phyloP scores from a whole-genome alignment of 306 rosid species.

The Notholithocarpus densiflorus region DNA sequence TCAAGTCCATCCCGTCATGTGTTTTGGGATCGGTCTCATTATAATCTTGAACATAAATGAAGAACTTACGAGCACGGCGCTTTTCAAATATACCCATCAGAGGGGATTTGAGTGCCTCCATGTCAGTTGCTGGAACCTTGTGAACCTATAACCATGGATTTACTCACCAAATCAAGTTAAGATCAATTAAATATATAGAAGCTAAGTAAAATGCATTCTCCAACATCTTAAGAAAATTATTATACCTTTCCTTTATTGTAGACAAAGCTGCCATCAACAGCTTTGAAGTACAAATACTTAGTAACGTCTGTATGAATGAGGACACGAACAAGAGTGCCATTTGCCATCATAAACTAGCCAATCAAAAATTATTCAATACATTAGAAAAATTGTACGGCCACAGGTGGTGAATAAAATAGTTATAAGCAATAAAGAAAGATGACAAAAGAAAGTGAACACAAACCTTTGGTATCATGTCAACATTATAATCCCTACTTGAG shows the following conservation, averaged over 20 bases:
- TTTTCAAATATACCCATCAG: constrained; percentile 97
- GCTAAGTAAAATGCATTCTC: background rate
- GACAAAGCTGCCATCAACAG: constrained; percentile 74
- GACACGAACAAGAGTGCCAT: constrained; percentile 89
- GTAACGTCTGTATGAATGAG: constrained; percentile 96
- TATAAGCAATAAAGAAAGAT: background rate
- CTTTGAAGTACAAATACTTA: constrained; percentile 89
- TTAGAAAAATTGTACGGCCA: background rate
- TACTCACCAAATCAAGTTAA: constrained; percentile 10
- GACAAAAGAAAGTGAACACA: background rate
- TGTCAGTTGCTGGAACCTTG: constrained; percentile 87
- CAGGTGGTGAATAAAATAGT: background rate
- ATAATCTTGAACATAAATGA: constrained; percentile 83
- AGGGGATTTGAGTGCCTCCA: constrained; percentile 94
- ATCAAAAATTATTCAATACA: background rate
- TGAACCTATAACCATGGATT: constrained; percentile 53
- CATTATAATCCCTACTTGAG: constrained; percentile 89
- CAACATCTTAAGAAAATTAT: background rate
- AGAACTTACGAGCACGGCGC: constrained; percentile 93
- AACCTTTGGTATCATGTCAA: constrained; percentile 97
- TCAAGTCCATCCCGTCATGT: constrained; percentile 86
- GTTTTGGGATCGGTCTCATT: constrained; percentile 77
- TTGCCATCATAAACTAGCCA: constrained; percentile 94
- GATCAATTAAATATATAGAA: background rate
- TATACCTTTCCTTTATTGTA: constrained; percentile 79